These are phyloP conservation scores for Phoenix dactylifera DNA, from an alignment of 176 grass and related monocot species.

Conservation along the genomic window DNA sequence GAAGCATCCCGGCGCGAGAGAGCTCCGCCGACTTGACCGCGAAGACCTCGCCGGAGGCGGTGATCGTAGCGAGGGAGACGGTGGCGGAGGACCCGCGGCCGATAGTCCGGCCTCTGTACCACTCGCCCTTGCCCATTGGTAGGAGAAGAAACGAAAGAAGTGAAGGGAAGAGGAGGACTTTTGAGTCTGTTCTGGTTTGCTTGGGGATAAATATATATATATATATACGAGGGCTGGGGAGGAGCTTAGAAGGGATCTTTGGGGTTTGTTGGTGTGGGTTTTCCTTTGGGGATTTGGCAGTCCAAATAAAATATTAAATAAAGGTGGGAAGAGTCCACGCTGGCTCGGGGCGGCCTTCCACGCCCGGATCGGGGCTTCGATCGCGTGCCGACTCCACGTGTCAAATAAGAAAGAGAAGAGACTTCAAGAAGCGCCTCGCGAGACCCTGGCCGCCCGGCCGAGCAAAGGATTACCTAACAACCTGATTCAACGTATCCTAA, in stretches of 20 bases:
- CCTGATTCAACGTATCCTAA: too few species aligned
- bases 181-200: neutral
- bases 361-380: too few species aligned
- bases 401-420: too few species aligned
- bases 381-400: too few species aligned
- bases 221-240: slow-evolving; percentile 7
- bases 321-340: slow-evolving; percentile 18
- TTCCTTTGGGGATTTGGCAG: slow-evolving; percentile 1
- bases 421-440: too few species aligned
- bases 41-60: slow-evolving; percentile 41
- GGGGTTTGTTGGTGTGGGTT: neutral
- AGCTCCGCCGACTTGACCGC: slow-evolving; percentile 49
- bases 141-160: neutral
- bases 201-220: neutral
- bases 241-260: neutral
- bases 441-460: too few species aligned
- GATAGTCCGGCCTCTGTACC: slow-evolving; percentile 30
- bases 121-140: slow-evolving; percentile 21
- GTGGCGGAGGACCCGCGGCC: slow-evolving; percentile 60
- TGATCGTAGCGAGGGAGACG: slow-evolving; percentile 42
- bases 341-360: slow-evolving; percentile 9
- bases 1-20: slow-evolving; percentile 10
- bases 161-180: neutral
- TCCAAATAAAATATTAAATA: slow-evolving; percentile 23
- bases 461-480: too few species aligned